Conservation (phyloP, 2,329 filamentous ascomycete genomes). For the Alternaria metachromatica region DNA sequence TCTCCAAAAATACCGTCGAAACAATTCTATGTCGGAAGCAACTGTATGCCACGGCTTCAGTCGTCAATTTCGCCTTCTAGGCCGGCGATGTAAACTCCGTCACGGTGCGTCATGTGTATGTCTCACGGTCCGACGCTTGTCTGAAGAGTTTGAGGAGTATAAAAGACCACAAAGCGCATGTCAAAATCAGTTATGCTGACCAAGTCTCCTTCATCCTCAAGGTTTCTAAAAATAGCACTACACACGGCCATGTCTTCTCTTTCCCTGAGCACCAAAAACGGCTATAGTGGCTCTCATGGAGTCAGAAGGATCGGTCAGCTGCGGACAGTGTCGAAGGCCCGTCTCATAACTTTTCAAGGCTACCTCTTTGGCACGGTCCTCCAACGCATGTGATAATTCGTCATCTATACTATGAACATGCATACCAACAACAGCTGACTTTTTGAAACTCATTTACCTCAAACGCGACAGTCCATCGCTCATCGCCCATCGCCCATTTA, state of each 20-base stretch:
- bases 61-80: too few species aligned
- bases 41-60: too few species aligned
- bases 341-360: not conserved
- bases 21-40: too few species aligned
- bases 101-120: too few species aligned
- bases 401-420: not conserved
- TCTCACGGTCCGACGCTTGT: not conserved
- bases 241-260: rapidly evolving
- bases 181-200: not conserved
- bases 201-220: not conserved
- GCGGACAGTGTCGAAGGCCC: not conserved
- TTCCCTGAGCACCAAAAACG: not conserved
- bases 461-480: not conserved
- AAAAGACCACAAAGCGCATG: not conserved
- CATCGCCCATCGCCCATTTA: not conserved
- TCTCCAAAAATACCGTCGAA: not conserved
- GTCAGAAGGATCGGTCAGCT: not conserved
- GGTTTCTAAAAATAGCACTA: not conserved
- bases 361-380: too few species aligned
- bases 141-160: not conserved
- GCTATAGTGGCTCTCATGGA: not conserved
- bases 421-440: rapidly evolving
- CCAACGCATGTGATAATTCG: not conserved
- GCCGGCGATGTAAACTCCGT: too few species aligned
- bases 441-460: not conserved